phyloP scores from a whole-genome alignment of 2,329 filamentous ascomycete genomes.

The Dichotomopilus funicola region DNA sequence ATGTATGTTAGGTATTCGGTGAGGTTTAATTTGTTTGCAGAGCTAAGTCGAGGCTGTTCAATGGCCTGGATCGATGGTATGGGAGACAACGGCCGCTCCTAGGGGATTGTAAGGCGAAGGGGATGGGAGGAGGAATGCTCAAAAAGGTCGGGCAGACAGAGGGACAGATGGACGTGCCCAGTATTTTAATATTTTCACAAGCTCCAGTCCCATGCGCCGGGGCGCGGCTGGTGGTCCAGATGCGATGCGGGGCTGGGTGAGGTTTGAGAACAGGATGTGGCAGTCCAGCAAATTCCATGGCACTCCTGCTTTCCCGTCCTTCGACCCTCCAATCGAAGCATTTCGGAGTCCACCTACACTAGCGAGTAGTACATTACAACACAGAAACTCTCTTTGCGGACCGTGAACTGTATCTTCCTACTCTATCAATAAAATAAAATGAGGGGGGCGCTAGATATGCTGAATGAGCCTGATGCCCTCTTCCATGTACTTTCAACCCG shows the following conservation, averaged over 20 bases:
- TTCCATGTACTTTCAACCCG: no score
- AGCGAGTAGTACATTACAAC: neutral
- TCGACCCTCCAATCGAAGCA: neutral
- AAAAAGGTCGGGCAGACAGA: neutral
- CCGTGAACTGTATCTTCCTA: neutral
- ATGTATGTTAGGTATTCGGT: no score
- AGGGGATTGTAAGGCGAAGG: neutral
- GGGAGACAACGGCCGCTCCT: no score
- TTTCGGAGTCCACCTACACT: neutral
- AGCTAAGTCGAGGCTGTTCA: no score
- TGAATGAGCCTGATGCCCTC: no score
- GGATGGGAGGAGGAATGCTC: neutral
- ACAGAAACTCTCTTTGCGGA: neutral
- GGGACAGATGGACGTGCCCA: no score
- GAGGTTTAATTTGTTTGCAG: no score
- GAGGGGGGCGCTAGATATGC: no score
- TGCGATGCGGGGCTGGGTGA: conserved; percentile 16
- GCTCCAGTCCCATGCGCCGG: conserved; percentile 6
- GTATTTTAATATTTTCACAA: conserved; percentile 7
- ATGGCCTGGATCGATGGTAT: no score
- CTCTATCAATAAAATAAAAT: no score
- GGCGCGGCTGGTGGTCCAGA: conserved; percentile 11
- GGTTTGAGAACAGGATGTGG: conserved; percentile 22
- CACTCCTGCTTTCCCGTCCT: conserved; percentile 21
- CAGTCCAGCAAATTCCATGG: conserved; percentile 22